Conservation (phyloP, 2,329 filamentous ascomycete species). For the Bertia moriformis region DNA sequence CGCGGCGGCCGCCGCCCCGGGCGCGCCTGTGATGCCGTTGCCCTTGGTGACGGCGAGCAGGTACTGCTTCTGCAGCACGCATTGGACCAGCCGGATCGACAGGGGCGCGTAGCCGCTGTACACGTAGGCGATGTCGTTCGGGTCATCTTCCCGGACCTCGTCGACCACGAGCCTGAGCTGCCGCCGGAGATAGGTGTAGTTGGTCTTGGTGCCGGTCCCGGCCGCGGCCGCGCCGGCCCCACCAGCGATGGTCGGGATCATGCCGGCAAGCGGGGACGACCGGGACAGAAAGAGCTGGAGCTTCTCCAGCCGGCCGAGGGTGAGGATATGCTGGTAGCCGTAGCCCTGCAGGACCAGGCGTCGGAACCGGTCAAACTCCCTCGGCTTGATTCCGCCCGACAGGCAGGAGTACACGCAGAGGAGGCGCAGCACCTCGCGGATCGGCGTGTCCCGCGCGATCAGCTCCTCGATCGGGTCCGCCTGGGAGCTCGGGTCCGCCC, state of each 20-base stretch:
- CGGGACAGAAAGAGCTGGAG: slow-evolving; percentile 71
- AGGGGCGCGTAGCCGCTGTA: slow-evolving; percentile 95
- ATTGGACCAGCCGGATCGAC: slow-evolving; percentile 80
- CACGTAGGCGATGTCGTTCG: slow-evolving; percentile 91
- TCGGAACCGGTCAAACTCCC: slow-evolving; percentile 81
- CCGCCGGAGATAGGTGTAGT: slow-evolving; percentile 79
- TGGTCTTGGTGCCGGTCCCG: slow-evolving; percentile 58
- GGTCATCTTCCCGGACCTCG: slow-evolving; percentile 88
- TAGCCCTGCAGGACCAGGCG: slow-evolving; percentile 81
- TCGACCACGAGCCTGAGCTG: slow-evolving; percentile 81
- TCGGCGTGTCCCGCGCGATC: slow-evolving; percentile 71
- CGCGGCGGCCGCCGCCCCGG: slow-evolving; percentile 25
- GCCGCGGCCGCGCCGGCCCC: slow-evolving; percentile 47
- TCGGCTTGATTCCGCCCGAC: slow-evolving; percentile 71
- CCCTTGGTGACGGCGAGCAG: slow-evolving; percentile 58
- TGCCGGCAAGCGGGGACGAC: slow-evolving; percentile 62
- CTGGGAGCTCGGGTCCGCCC: slow-evolving; percentile 74
- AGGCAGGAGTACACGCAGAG: slow-evolving; percentile 86
- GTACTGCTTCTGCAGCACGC: slow-evolving; percentile 79
- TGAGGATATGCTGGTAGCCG: slow-evolving; percentile 86
- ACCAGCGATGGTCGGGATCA: too few relatives aligned
- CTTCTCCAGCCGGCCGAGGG: slow-evolving; percentile 75
- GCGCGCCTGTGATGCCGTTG: slow-evolving; percentile 30
- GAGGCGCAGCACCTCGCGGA: slow-evolving; percentile 69
- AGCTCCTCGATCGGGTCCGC: slow-evolving; percentile 86